phyloP scores from a whole-genome alignment of 495 filamentous ascomycete species.

The Filosporella fistucella region DNA sequence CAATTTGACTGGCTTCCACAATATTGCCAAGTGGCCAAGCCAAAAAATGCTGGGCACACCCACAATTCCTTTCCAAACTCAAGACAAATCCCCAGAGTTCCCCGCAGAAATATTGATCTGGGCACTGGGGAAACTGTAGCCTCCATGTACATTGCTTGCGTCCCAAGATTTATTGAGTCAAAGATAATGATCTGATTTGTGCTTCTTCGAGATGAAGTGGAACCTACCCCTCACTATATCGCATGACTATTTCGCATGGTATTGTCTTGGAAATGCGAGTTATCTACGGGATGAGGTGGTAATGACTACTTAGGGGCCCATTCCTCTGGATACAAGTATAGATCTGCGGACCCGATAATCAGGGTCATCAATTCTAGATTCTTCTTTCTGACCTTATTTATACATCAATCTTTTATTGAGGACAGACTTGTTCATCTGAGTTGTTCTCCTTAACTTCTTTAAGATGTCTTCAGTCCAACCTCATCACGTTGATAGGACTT shows the following conservation, averaged over 20 bases:
- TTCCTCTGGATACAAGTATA: not conserved
- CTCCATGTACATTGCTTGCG: not conserved
- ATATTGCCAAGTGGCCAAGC: not conserved
- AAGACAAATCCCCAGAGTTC: constrained; percentile 1
- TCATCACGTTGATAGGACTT: not conserved
- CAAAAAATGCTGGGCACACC: not conserved
- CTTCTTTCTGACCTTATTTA: too few species aligned
- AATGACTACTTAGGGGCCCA: not conserved
- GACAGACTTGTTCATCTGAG: not conserved
- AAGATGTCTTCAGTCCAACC: not conserved
- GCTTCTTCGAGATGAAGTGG: too few species aligned
- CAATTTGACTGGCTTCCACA: not conserved
- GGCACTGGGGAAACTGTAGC: not conserved
- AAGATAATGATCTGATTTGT: not conserved
- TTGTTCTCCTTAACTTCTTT: not conserved
- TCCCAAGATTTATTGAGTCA: not conserved
- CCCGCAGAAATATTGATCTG: not conserved
- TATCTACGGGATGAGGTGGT: too few species aligned
- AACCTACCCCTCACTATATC: not conserved
- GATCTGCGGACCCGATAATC: not conserved
- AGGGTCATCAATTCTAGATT: not conserved
- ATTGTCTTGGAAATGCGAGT: not conserved
- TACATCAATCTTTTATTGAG: too few species aligned
- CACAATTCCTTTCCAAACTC: not conserved
- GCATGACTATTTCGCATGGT: not conserved